phyloP scores from a whole-genome alignment of 805 yeast genomes.

The Candida oleophila region DNA sequence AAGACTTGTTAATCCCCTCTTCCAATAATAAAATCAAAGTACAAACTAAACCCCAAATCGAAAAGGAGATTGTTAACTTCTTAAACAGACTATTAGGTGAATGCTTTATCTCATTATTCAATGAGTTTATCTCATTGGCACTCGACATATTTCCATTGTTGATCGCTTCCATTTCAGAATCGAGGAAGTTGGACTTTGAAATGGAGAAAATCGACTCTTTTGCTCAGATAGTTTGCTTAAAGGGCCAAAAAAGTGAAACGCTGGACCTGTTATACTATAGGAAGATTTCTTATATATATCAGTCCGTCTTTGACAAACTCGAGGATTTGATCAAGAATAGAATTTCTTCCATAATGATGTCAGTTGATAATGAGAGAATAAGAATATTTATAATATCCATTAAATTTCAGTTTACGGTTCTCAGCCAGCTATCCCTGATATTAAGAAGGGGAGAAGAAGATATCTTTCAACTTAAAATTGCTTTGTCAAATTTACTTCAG shows the following conservation, averaged over 20 bases:
- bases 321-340: slow-evolving; percentile 25
- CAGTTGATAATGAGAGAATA: slow-evolving; percentile 35
- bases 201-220: slow-evolving; percentile 6
- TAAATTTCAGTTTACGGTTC: slow-evolving; percentile 27
- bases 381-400: slow-evolving; percentile 24
- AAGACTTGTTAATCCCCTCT: slow-evolving; percentile 21
- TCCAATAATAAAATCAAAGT: slow-evolving; percentile 18
- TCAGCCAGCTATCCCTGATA: slow-evolving; percentile 13
- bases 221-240: slow-evolving; percentile 5
- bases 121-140: slow-evolving; percentile 26
- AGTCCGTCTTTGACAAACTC: slow-evolving; percentile 19
- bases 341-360: slow-evolving; percentile 20
- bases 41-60: slow-evolving; percentile 21
- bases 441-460: slow-evolving; percentile 1
- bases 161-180: slow-evolving; percentile 10
- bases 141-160: slow-evolving; percentile 29
- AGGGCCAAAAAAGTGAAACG: slow-evolving; percentile 6
- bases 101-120: slow-evolving; percentile 32
- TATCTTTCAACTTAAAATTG: background rate
- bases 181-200: slow-evolving; percentile 8
- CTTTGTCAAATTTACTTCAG: slow-evolving; percentile 13
- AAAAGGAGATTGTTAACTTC: slow-evolving; percentile 21
- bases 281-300: slow-evolving; percentile 12
- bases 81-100: slow-evolving; percentile 17
- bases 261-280: background rate